Base-by-base conservation (phyloP, 2,329 filamentous ascomycete species). In the Neofusicoccum sp. region DNA sequence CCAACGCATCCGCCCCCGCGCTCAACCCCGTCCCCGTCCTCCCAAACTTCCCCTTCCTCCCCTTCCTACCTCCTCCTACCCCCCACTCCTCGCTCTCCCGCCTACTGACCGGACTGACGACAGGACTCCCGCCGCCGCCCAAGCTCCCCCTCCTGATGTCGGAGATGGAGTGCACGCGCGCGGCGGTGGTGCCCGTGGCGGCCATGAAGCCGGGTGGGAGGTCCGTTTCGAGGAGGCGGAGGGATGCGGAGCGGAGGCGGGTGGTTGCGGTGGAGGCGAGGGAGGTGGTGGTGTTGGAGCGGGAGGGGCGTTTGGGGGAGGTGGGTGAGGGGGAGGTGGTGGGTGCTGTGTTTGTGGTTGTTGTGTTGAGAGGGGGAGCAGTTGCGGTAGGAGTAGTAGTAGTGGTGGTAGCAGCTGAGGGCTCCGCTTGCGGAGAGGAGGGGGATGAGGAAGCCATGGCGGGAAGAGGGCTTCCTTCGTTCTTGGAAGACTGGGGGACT, bases 151-250 rank as follows among this genome's bases (percentile, higher is more conserved):
- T 70, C 47, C 80, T 71, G 36, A 81, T 80, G 48, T 82, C 79
- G 48, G 69, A 67, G 22, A 81, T 62, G 1, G 78, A 78, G 4
- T 79, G 79, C 12, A 79, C 78, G 65, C 73, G 77, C 7, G 78
- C 72, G 12, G 73, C 77, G 5, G 72, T 72, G 6, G 68, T 71
- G 11, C 78, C 79, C 1, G 78, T 78, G 0, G 80, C 79, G n/a
- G 79, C 77, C 78, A 76, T 78, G 73, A 79, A 77, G 44, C 78
- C 77, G 0, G 74, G 72, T 3, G 77, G 78, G 6, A 74, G 71
- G 49, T 74, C 67, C 6, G 75, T 70, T 29, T 78, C 74, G 67
- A 77, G 76, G 36, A 75, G 64, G 65, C 72, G 77, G 60, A 76
- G 68, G 43, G 74, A 76, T 3, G 73, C 76, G 22, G 71, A 67